These are phyloP conservation scores for Candida hungchunana DNA, from an alignment of 805 yeast species.

Conservation along the genomic window DNA sequence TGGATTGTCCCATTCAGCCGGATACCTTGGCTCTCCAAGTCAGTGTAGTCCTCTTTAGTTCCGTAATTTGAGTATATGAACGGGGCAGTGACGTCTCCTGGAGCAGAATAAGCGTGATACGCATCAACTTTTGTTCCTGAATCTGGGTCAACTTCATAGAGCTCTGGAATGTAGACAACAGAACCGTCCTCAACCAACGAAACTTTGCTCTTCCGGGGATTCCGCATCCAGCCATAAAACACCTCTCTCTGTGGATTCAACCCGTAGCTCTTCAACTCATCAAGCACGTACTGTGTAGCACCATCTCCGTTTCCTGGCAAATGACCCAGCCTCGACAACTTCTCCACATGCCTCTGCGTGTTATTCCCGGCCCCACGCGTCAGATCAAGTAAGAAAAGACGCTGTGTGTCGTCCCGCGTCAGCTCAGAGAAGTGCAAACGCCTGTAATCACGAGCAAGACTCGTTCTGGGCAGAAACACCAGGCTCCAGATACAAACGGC, in stretches of 20 bases:
- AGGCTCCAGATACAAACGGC: constrained; percentile 44
- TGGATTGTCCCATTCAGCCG: constrained; percentile 53
- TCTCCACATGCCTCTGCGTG: constrained; percentile 28
- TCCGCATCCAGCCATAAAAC: constrained; percentile 53
- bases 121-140: constrained; percentile 51
- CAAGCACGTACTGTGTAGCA: constrained; percentile 45
- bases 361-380: constrained; percentile 25
- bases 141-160: constrained; percentile 39
- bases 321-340: constrained; percentile 20
- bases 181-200: constrained; percentile 31
- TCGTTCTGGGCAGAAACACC: constrained; percentile 79
- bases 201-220: constrained; percentile 44
- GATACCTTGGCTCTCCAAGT: constrained; percentile 36
- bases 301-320: constrained; percentile 29
- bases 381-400: constrained; percentile 48
- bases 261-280: constrained; percentile 48
- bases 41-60: constrained; percentile 46
- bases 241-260: constrained; percentile 46
- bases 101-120: constrained; percentile 61
- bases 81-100: constrained; percentile 52
- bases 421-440: constrained; percentile 63
- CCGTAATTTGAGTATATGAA: constrained; percentile 64
- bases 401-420: constrained; percentile 65
- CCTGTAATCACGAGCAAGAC: constrained; percentile 74
- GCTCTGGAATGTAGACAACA: constrained; percentile 42